Evolutionary conservation across 352 stramenopile species (phyloP).

Genomic region (Aphanomyces invadans): DNA sequence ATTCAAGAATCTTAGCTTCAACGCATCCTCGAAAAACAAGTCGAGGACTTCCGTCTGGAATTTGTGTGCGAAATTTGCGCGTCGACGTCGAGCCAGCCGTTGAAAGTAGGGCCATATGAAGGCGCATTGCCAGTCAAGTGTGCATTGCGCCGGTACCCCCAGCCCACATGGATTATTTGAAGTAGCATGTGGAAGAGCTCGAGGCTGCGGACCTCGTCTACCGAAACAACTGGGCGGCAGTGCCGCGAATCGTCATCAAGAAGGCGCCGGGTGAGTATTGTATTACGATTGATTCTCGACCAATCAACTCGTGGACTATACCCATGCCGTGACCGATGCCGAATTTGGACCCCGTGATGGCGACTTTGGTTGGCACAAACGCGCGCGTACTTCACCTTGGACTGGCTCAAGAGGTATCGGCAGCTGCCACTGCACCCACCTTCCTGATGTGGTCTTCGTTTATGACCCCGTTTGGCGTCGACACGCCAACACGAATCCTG

Average conservation of each 20-base stretch:
- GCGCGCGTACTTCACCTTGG: constrained; percentile 27
- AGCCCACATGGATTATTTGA: constrained; percentile 23
- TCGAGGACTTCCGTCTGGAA: constrained; percentile 9
- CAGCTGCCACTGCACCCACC: constrained; percentile 27
- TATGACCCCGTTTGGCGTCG: constrained; percentile 28
- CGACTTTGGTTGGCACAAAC: constrained; percentile 17
- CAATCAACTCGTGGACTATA: constrained; percentile 24
- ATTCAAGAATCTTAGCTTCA: neutral
- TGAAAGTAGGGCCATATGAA: constrained; percentile 25
- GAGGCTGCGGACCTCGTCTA: constrained; percentile 16
- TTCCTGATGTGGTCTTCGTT: constrained; percentile 29
- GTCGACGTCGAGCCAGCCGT: constrained; percentile 24
- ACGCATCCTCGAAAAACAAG: neutral
- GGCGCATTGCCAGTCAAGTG: constrained; percentile 24
- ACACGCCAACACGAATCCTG: constrained; percentile 11
- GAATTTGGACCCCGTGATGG: constrained; percentile 25
- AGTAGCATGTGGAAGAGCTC: constrained; percentile 25
- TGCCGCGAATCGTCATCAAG: constrained; percentile 26
- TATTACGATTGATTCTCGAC: constrained; percentile 26
- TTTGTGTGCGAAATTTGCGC: constrained; percentile 23
- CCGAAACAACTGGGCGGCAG: constrained; percentile 24
- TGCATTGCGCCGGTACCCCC: constrained; percentile 17
- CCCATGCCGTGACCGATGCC: constrained; percentile 29
- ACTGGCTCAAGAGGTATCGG: constrained; percentile 31
- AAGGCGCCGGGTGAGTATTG: constrained; percentile 23